These are phyloP conservation scores for Fusarium pininemorale DNA, from an alignment of 2,329 filamentous ascomycete species.

Conservation along the genomic window DNA sequence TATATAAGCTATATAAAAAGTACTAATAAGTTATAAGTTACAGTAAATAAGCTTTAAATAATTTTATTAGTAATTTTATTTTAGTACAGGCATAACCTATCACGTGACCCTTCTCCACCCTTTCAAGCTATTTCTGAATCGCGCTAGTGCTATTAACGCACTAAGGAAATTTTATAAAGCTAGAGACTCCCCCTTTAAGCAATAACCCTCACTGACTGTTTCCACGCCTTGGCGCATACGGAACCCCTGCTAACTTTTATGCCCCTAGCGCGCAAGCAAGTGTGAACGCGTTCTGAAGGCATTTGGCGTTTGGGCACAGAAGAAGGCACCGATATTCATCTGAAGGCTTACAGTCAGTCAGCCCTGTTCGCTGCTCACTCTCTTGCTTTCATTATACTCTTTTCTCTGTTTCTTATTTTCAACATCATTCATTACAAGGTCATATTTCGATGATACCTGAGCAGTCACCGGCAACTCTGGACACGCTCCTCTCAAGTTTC, in stretches of 20 bases:
- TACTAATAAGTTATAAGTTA: neutral
- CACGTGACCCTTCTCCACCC: neutral
- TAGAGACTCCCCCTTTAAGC: neutral
- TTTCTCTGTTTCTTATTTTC: neutral
- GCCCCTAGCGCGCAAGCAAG: slow-evolving; percentile 9
- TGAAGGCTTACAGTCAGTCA: neutral
- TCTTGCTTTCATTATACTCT: neutral
- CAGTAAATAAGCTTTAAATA: neutral
- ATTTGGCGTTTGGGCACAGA: neutral
- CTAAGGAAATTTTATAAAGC: slow-evolving; percentile 18
- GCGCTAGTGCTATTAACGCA: slow-evolving; percentile 11
- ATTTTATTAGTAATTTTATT: no score
- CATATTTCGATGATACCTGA: neutral
- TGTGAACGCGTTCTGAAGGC: slow-evolving; percentile 21
- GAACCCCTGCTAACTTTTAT: neutral
- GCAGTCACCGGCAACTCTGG: neutral
- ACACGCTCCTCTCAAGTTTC: slow-evolving; percentile 13
- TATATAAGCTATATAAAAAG: neutral
- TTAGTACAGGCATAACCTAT: neutral
- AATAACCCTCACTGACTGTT: neutral
- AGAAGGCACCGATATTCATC: neutral
- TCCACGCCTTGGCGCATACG: neutral
- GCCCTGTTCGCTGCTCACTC: neutral
- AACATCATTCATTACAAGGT: neutral
- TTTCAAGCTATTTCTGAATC: no score